Evolutionary conservation across 306 rosid species (phyloP), one percentile per base, ranked within the genome.

Genomic region (Acacia melanoxylon): DNA sequence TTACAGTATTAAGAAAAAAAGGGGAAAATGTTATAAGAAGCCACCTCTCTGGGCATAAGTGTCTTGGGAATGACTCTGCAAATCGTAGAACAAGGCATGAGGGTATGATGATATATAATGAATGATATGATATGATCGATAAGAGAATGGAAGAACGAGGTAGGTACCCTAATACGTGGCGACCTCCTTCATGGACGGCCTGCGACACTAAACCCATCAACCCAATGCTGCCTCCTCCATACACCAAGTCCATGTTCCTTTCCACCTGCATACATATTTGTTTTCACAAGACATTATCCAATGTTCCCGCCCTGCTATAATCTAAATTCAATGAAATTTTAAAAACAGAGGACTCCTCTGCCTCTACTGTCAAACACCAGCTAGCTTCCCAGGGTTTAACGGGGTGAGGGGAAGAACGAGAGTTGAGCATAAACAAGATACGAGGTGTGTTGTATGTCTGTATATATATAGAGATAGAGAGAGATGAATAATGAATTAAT

Each of bases 171-270:
- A 95, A 90, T 74, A 95, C 98, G 87, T 95, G 99, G 89, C 98
- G 96, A 78, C 99, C 99, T 33, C 99, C 99, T 68, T 93, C 93
- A 72, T 86, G 81, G 8, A 95, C 97, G 80, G 92, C 98, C 86
- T 92, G 94, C 2, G 99, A 95, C 65, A 95, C 89, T 20, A 85
- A 82, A 65, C 99, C 98, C 99, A 95, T 95, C 85, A 95, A 85
- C 0, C 99, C 99, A 54, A 95, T 91, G 88, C 99, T 95, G 72
- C 99, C 99, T 74, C 98, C 99, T 85, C 99, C 99, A 75, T 95
- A 95, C 19, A 95, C 99, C 90, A 93, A 87, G 94, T 95, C 99
- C 79, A 95, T 91, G 76, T 86, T 91, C 83, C 93, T 87, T 87
- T 93, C 96, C 54, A 95, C 99, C 99, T 93, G 86, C 46, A 8